A percentile compares a stretch with the other conserved stretches of the same genome.
Conservation (phyloP, 169 alveolate genomes). For the Plasmodium blacklocki region DNA sequence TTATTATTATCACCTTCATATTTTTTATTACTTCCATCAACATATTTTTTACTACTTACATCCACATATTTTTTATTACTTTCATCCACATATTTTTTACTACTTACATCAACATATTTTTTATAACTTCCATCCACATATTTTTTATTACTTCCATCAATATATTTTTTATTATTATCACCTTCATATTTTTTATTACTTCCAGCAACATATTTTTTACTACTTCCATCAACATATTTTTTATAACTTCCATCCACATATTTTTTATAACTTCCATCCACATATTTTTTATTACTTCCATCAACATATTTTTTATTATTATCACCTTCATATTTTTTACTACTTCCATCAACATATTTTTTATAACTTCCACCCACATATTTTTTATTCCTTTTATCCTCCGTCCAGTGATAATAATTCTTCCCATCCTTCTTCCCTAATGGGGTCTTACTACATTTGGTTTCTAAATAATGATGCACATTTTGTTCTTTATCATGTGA, state of each 20-base stretch:
- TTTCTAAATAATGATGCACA: too few relatives aligned
- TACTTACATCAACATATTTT: background rate
- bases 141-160: background rate
- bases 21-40: background rate
- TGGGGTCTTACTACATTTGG: too few relatives aligned
- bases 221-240: background rate
- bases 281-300: background rate
- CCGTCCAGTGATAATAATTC: background rate
- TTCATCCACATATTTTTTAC: too few relatives aligned
- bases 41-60: background rate
- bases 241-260: background rate
- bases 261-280: background rate
- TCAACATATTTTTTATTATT: background rate
- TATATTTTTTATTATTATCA: background rate
- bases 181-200: background rate
- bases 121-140: background rate
- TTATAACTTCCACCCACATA: background rate
- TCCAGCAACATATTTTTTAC: background rate
- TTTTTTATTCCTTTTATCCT: background rate
- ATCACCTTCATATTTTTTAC: too few relatives aligned
- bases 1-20: background rate
- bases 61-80: too few relatives aligned
- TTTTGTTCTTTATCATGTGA: too few relatives aligned
- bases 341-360: background rate
- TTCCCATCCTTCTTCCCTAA: background rate